Percentiles rank a stretch among this genome's conserved stretches.
These are phyloP conservation scores for Phytophthora agathidicida DNA, from an alignment of 352 stramenopile species.

Conservation along the genomic window DNA sequence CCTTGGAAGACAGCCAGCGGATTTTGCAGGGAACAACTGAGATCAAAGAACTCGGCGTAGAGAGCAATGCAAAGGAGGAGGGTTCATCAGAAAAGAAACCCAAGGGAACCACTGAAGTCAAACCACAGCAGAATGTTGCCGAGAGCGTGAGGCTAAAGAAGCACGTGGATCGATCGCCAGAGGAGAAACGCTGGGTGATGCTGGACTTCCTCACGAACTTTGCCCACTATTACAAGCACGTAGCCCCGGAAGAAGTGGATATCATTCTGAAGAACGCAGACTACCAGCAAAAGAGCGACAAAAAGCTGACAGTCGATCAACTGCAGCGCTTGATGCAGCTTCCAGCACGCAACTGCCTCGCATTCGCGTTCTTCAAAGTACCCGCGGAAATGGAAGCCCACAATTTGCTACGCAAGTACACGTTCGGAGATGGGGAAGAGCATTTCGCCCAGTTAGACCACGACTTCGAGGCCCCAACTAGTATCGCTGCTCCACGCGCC, in stretches of 20 bases:
- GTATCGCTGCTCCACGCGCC: constrained; percentile 16
- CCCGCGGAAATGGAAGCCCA: constrained; percentile 63
- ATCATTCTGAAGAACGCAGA: constrained; percentile 61
- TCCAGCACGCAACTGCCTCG: constrained; percentile 67
- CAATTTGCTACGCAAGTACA: constrained; percentile 69
- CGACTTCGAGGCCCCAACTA: constrained; percentile 36
- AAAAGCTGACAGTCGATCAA: constrained; percentile 46
- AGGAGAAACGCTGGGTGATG: constrained; percentile 74
- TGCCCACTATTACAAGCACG: constrained; percentile 72
- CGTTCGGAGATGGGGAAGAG: constrained; percentile 70
- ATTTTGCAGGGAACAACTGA: constrained; percentile 34
- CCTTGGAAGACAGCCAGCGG: constrained; percentile 42
- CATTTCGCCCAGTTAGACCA: constrained; percentile 55
- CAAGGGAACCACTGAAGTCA: background rate
- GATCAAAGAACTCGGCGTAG: background rate
- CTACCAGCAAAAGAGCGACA: constrained; percentile 45
- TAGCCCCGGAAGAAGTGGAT: constrained; percentile 58
- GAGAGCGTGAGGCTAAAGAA: constrained; percentile 58
- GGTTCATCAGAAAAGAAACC: background rate
- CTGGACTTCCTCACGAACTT: constrained; percentile 72
- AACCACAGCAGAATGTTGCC: constrained; percentile 19
- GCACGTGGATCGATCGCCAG: constrained; percentile 43
- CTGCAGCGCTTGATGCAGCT: constrained; percentile 61
- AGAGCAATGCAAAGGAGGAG: constrained; percentile 1
- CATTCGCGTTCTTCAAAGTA: constrained; percentile 75